These are phyloP conservation scores for Neckera pumila DNA, from an alignment of 225 moss, liverwort and hornwort species.

Conservation along the genomic window DNA sequence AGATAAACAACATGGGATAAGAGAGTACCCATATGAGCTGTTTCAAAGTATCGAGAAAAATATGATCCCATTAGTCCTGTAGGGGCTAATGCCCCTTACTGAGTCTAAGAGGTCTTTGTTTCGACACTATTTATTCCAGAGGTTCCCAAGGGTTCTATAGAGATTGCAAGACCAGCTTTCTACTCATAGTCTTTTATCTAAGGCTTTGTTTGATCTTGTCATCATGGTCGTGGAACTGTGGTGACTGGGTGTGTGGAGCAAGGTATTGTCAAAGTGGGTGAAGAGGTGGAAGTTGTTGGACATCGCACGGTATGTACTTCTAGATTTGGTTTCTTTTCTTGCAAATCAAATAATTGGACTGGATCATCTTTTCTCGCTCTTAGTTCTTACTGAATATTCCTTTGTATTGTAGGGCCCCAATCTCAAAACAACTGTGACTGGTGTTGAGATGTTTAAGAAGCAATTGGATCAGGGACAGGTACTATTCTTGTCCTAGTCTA, in stretches of 20 bases:
- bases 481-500: background rate
- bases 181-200: background rate
- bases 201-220: background rate
- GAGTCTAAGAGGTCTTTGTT: background rate
- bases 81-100: background rate
- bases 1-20: background rate
- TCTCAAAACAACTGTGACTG: conserved; percentile 76
- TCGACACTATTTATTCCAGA: background rate
- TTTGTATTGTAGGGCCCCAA: conserved; percentile 33
- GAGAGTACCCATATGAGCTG: background rate
- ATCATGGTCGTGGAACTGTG: conserved; percentile 78
- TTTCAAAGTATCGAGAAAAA: background rate
- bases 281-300: conserved; percentile 77
- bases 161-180: background rate
- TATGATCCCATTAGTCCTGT: background rate
- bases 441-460: conserved; percentile 98
- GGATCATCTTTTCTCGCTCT: background rate
- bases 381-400: background rate
- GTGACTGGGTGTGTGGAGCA: conserved; percentile 89
- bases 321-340: background rate
- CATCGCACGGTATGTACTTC: conserved; percentile 22
- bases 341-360: background rate
- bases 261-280: conserved; percentile 75
- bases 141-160: background rate
- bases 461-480: conserved; percentile 78